Evolutionary conservation across 306 rosid species (phyloP), one percentile per base, ranked within the genome.

Genomic region (Leucaena leucocephala): DNA sequence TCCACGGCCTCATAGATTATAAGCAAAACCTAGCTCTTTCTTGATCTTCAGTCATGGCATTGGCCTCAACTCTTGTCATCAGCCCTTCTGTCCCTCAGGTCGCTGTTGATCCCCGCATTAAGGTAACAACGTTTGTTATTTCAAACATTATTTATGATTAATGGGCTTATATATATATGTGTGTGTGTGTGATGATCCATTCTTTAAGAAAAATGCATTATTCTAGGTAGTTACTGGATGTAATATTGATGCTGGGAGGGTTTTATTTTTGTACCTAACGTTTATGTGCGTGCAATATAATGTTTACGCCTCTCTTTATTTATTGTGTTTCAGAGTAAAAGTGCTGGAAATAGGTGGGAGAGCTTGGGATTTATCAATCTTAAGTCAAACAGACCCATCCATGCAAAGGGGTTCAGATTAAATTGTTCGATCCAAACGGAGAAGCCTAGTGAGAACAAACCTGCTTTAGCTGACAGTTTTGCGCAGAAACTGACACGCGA

Each of bases 371-470:
- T 87, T 70, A 59, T 33, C 81, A 89, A 27, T 79, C 80, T 75
- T 5, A 63, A 77, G 71, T 71, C 84, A 67, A 85, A 72, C 52
- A 84, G 49, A 65, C 52, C 52, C 6, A 46, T 13, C 6, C 52
- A 46, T 13, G 52, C 78, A 75, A 82, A 80, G 27, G 83, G 82
- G 45, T 86, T 89, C 48, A 78, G 86, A 85, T 48, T 87, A 72
- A 84, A 80, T 54, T 92, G 93, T 76, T 86, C 80, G 42, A 22
- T 87, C 35, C 93, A 82, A 45, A 85, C 82, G 84, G 90, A 85
- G 70, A 88, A 44, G 14, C 14, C 87, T 90, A 89, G 89, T 76
- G 85, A 77, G 58, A 81, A 86, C 61, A 38, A 87, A 12, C 82
- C 91, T 14, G 80, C 91, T 34, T 71, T 88, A 77, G 84, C 64